Conservation (phyloP, 192 early-diverging fungal genomes). For the Mortierella alpina region DNA sequence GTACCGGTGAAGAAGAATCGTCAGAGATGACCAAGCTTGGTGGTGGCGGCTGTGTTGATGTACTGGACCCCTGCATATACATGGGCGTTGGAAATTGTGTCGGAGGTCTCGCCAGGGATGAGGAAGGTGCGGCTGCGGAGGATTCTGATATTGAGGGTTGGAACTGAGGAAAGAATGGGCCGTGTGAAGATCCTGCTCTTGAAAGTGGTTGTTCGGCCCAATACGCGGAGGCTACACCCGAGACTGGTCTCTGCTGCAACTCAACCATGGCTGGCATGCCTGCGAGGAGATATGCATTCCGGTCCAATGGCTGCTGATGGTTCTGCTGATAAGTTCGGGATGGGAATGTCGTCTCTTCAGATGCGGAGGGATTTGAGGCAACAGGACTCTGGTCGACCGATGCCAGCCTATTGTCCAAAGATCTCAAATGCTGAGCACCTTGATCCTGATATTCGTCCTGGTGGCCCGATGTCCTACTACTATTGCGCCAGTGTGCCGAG, state of each 20-base stretch:
- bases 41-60: neutral
- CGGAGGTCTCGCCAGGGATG: neutral
- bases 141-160: conserved; percentile 2
- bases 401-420: neutral
- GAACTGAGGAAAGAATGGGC: neutral
- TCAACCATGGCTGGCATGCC: conserved; percentile 2
- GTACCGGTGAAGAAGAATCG: conserved; percentile 12
- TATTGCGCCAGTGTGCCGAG: neutral
- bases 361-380: neutral
- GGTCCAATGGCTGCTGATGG: neutral
- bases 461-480: conserved; percentile 9
- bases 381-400: neutral
- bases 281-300: neutral
- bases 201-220: conserved; percentile 3
- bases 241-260: neutral
- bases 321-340: conserved; percentile 5
- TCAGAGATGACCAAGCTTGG: conserved; percentile 23
- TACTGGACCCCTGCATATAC: neutral
- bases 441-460: conserved; percentile 5
- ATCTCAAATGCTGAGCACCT: neutral
- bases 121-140: neutral
- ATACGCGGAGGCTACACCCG: neutral
- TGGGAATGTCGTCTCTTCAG: neutral
- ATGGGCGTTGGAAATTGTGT: neutral
- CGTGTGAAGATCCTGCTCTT: neutral